These are phyloP conservation scores for Aspergillus diversus DNA, from an alignment of 495 filamentous ascomycete species.

Conservation along the genomic window DNA sequence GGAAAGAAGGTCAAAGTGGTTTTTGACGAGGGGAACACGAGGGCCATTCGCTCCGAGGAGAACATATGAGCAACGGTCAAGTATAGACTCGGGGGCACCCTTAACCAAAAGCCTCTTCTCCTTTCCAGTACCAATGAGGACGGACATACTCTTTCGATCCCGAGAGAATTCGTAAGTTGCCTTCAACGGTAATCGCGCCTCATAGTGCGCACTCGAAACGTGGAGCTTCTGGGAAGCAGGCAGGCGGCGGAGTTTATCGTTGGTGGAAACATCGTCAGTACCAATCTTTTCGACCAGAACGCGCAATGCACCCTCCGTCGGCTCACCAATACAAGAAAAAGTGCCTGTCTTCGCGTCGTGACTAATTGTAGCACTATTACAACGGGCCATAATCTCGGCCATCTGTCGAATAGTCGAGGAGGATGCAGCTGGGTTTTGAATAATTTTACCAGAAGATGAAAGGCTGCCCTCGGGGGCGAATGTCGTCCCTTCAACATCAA, in stretches of 20 bases:
- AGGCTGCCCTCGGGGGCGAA: conserved; percentile 85
- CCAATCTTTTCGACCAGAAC: conserved; percentile 96
- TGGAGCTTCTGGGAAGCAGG: conserved; percentile 66
- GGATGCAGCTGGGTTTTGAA: conserved; percentile 70
- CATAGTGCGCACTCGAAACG: conserved; percentile 82
- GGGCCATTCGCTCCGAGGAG: conserved; percentile 76
- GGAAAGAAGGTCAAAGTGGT: conserved; percentile 67
- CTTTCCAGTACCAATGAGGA: conserved; percentile 71
- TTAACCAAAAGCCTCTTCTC: conserved; percentile 89
- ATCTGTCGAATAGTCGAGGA: conserved; percentile 82
- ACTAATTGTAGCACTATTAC: conserved; percentile 85
- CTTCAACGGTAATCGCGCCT: conserved; percentile 70
- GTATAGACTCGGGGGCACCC: conserved; percentile 90
- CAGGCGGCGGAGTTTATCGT: conserved; percentile 52
- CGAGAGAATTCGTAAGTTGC: conserved; percentile 97
- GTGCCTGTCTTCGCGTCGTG: conserved; percentile 73
- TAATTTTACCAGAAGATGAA: conserved; percentile 62
- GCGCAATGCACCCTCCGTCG: conserved; percentile 92
- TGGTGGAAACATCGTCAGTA: conserved; percentile 60
- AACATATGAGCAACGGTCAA: conserved; percentile 85
- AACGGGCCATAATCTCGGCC: conserved; percentile 84
- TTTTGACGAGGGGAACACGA: conserved; percentile 67
- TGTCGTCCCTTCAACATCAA: conserved; percentile 91
- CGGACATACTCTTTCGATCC: conserved; percentile 99
- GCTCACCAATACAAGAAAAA: conserved; percentile 89